Base-by-base conservation (phyloP, 2,329 filamentous ascomycete species). In the Botrytis paeoniae region DNA sequence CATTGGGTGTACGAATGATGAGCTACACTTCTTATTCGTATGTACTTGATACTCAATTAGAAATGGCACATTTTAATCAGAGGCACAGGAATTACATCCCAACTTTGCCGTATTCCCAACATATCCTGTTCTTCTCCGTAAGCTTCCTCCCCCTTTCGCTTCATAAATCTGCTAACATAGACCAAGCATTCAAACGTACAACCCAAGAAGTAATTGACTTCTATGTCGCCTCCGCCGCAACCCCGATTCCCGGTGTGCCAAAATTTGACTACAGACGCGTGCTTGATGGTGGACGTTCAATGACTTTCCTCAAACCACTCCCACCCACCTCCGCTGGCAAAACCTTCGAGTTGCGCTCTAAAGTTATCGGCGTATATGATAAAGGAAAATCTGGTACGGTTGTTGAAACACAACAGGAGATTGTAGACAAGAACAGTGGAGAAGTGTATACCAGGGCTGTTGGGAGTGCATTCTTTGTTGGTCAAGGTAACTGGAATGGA, bases 11-110 rank as follows among this genome's bases (percentile, higher is more conserved):
- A 95, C 89, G 20, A 87, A 88, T 59, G n/a, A 97, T 78, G 95
- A 98, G 86, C 89, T 97, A 80, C 94, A 97, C 81, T 97, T 95
- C 81, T 90, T 97, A 84, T 98, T 94, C 79, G 94, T 96, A 86
- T 74, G 88, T 80, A 51, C 72, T 60, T 73, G 59, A 73, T 18
- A 29, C 1, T 66, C 39, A 54, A 70, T 61, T 51, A 16, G 8
- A 25, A 63, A 64, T 35, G 51, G 4, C 45, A 72, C n/a, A 63
- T 59, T 35, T 10, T 64, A 39, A 70, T 45, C 51, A 66, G 0
- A 68, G 72, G 22, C 61, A 29, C 35, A 95, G 93, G 95, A 98
- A 84, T 88, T 97, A 70, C 91, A 97, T 81, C 93, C 94, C 63
- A 87, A 92, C 73, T 98, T 98, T 82, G 84, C 91, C 75, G 92